Base-by-base conservation (phyloP, 2,329 filamentous ascomycete genomes). In the Didymella lethalis region DNA sequence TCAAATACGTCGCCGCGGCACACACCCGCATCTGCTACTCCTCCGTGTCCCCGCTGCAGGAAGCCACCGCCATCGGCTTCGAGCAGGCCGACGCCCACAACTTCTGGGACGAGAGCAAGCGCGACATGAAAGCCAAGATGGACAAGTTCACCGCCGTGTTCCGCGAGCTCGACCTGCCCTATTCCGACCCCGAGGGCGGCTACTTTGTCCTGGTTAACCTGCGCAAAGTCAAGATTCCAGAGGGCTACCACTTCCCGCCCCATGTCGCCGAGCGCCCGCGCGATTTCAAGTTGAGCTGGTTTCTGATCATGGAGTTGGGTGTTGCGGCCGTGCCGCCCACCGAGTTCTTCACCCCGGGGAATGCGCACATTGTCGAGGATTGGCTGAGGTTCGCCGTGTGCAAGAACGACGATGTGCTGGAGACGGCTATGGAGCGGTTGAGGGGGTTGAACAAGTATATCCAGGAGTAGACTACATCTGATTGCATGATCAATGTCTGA, bases 171-270 rank as follows among this genome's bases (percentile, higher is more conserved):
- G 78, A 74, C 7, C 66, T 83, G 29, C 81, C 81, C 2, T 97
- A 94, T 81, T 94, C 92, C 1, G 90, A 97, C 59, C 95, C 95
- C 4, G 93, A 99, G 77, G 95, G 95, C 52, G 95, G 95, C 20
- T 99, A 99, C 82, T 99, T 99, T 74, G 92, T 99, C 38, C 86
- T 99, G 52, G 95, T 92, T 64, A 99, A 99, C 81, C 89, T 98
- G 84, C 83, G 86, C 57, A 93, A 94, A 75, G 92, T 99, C 57
- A 87, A 90, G 75, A 76, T 99, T 5, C 95, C 95, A 0, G 84
- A 84, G 4, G 88, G 88, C 74, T 99, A 98, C 77, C 86, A 89
- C 0, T 98, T 98, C 82, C 95, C 95, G 28, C 83, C 89, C 1
- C 92, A 97, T 74, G 94, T 99, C 34, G 91, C 90, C 14, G 88